Evolutionary conservation across 1,139 yeast species (phyloP), one percentile per base, ranked within the genome.

Genomic region (Geotrichum fermentans): DNA sequence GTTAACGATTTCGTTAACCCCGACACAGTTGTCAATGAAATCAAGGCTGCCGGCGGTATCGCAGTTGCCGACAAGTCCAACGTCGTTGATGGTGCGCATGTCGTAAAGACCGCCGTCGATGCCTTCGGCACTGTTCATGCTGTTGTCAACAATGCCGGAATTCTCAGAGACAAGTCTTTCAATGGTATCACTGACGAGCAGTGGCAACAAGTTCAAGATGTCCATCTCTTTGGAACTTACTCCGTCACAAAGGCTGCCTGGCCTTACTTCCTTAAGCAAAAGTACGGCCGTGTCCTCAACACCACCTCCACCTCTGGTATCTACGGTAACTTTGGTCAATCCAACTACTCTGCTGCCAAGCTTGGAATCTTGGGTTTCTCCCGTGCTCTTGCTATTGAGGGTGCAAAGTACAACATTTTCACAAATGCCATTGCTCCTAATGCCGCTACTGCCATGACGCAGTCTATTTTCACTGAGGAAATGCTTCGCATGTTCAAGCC

Each of bases 391-490:
- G 97, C 97, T 22, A 74, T 85, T 57, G 98, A 92, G 72, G 98
- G 98, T 61, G 80, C 81, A 54, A 88, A 79, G 69, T 66, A 73
- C 63, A 82, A 83, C 64, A 87, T 92, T 60, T 75, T 75, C 63
- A 92, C 82, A 53, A 87, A 90, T 66, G 77, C 81, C 44, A 83
- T 89, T 67, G 97, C 97, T 42, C 98, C 98, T 52, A 96, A 90
- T 66, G 97, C 97, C 40, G 97, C 90, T 65, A 90, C 98, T 45
- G 92, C 95, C 55, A 92, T 92, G 98, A 92, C 97, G 30, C 78
- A 80, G 64, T 83, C 95, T 8, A 79, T 92, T 48, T 87, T 90
- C 72, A 77, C 81, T 49, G 84, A 83, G 54, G 97, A 90, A 68
- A 71, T 78, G 72, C 73, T 76, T 56, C 87, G 87, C 69, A 80